A percentile compares a stretch with the other conserved stretches of the same genome.
Conservation (phyloP, 768 basidiomycete species). For the Kwoniella sp. region DNA sequence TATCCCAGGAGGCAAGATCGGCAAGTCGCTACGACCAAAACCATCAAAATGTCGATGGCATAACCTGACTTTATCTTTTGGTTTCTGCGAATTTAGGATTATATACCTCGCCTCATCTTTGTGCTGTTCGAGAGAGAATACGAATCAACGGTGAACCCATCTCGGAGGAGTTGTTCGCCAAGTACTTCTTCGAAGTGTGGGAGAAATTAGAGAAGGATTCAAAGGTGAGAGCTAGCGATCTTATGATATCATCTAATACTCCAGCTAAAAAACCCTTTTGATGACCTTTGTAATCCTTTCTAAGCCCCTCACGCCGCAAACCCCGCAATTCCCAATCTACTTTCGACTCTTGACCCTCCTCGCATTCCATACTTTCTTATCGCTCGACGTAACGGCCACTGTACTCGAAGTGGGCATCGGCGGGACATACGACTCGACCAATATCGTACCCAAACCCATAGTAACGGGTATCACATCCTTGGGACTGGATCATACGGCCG, state of each 20-base stretch:
- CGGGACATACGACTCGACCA: constrained; percentile 91
- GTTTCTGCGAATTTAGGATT: no score
- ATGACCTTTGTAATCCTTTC: background rate
- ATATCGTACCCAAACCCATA: constrained; percentile 87
- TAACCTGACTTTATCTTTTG: no score
- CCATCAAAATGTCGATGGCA: no score
- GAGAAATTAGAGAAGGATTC: constrained; percentile 70
- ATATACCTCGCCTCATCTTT: constrained; percentile 94
- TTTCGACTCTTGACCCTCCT: constrained; percentile 91
- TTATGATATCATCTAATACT: no score
- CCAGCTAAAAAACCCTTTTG: no score
- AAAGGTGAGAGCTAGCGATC: constrained; percentile 65
- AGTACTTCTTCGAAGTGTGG: constrained; percentile 96
- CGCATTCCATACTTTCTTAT: constrained; percentile 85
- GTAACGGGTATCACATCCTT: constrained; percentile 86
- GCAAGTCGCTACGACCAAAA: no score
- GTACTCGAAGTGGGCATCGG: constrained; percentile 96
- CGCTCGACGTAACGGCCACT: constrained; percentile 73
- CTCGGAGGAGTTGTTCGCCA: constrained; percentile 82
- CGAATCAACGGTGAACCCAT: constrained; percentile 87
- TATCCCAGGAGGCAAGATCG: constrained; percentile 74
- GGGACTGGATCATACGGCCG: constrained; percentile 85
- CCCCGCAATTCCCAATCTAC: constrained; percentile 80
- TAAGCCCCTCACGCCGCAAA: constrained; percentile 53
- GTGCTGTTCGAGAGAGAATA: constrained; percentile 93